A percentile compares a stretch with the other conserved stretches of the same genome.
Evolutionary conservation across 768 basidiomycete species (phyloP).

Genomic region (Russula griseocarnosa): DNA sequence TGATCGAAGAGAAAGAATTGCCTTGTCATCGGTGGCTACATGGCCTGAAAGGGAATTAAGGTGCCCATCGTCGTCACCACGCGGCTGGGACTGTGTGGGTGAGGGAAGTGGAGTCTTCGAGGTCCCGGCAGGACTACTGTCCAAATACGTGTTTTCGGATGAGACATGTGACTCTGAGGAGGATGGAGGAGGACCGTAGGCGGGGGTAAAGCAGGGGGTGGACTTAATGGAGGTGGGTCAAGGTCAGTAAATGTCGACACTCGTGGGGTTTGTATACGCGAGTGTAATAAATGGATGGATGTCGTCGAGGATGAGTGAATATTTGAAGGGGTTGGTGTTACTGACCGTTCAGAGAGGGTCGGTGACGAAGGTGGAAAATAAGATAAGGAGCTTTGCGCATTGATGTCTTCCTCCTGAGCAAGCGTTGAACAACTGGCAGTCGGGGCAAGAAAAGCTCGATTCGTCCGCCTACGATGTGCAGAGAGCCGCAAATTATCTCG

Average conservation of each 20-base stretch:
- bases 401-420: neutral
- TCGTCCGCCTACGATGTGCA: slow-evolving; percentile 53
- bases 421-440: slow-evolving; percentile 9
- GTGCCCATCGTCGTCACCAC: neutral
- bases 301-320: neutral
- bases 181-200: slow-evolving; percentile 16
- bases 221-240: neutral
- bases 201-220: slow-evolving; percentile 22
- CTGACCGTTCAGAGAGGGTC: slow-evolving; percentile 1
- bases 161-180: slow-evolving; percentile 8
- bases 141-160: slow-evolving; percentile 4
- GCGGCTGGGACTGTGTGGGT: neutral
- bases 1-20: slow-evolving; percentile 34
- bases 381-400: neutral
- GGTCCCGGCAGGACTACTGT: neutral
- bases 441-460: slow-evolving; percentile 20
- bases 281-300: slow-evolving; percentile 2
- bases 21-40: slow-evolving; percentile 40
- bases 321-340: neutral
- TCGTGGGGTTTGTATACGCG: neutral
- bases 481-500: slow-evolving; percentile 55
- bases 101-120: slow-evolving; percentile 15
- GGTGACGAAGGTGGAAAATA: slow-evolving; percentile 16
- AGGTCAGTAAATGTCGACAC: neutral
- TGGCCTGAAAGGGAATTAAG: slow-evolving; percentile 32